Evolutionary conservation across 495 filamentous ascomycete genomes (phyloP).

Genomic region (Hypoxylon fragiforme): DNA sequence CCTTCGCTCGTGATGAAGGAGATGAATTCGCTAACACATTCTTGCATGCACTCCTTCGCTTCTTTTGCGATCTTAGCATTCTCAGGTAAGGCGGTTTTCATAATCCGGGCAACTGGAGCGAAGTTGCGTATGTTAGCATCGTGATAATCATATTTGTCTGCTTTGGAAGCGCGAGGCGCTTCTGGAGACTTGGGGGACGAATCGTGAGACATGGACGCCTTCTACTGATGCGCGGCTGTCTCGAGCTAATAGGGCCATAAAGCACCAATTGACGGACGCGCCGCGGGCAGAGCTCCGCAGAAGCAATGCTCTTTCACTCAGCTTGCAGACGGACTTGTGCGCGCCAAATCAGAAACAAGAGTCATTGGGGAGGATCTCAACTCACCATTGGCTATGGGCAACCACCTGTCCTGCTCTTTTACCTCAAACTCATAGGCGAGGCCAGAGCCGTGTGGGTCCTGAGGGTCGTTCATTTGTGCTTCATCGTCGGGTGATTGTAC

Average conservation of each 20-base stretch:
- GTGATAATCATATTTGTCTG: slow-evolving; percentile 53
- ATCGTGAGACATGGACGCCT: slow-evolving; percentile 56
- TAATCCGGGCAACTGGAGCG: slow-evolving; percentile 96
- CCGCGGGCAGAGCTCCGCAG: slow-evolving; percentile 38
- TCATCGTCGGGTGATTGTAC: slow-evolving; percentile 89
- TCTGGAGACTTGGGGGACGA: slow-evolving; percentile 52
- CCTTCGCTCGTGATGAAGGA: slow-evolving; percentile 99
- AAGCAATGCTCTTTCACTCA: slow-evolving; percentile 37
- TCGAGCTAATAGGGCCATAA: slow-evolving; percentile 36
- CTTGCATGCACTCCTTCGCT: slow-evolving; percentile 99
- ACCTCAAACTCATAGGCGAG: slow-evolving; percentile 93
- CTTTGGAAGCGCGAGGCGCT: slow-evolving; percentile 50
- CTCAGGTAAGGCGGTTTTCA: slow-evolving; percentile 95
- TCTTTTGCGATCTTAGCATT: slow-evolving; percentile 99
- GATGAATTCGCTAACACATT: slow-evolving; percentile 99
- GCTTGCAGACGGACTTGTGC: slow-evolving; percentile 53
- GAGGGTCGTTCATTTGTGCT: slow-evolving; percentile 62
- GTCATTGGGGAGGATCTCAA: slow-evolving; percentile 49
- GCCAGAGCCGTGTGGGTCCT: slow-evolving; percentile 61
- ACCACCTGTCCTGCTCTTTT: slow-evolving; percentile 99
- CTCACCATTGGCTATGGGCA: slow-evolving; percentile 99
- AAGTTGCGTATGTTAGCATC: slow-evolving; percentile 91
- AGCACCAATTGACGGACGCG: slow-evolving; percentile 43
- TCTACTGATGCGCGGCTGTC: slow-evolving; percentile 39
- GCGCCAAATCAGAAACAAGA: slow-evolving; percentile 47